A percentile compares a stretch with the other conserved stretches of the same genome.
Evolutionary conservation across 306 rosid species (phyloP).

Genomic region (Alnus glutinosa): DNA sequence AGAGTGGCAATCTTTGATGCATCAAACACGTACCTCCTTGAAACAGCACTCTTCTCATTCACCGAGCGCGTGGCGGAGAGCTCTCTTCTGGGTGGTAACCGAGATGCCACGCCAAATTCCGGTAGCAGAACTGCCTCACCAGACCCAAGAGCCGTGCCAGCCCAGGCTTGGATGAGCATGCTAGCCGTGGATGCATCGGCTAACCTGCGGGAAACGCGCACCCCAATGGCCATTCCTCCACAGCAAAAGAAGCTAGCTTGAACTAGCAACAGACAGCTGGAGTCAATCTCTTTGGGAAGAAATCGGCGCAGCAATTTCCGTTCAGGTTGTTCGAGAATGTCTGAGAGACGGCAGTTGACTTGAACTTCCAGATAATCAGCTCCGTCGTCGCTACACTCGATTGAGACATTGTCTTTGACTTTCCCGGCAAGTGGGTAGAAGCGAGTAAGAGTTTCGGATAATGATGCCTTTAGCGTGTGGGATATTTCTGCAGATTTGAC

Average conservation of each 20-base stretch:
- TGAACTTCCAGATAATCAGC: slow-evolving; percentile 34
- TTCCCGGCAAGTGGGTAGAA: slow-evolving; percentile 52
- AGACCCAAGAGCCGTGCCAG: slow-evolving; percentile 1
- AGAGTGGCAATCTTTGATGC: slow-evolving; percentile 27
- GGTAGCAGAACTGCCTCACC: not conserved
- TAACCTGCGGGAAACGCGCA: slow-evolving; percentile 37
- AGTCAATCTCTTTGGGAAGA: slow-evolving; percentile 6
- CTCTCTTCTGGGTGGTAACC: slow-evolving; percentile 5
- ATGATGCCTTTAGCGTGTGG: slow-evolving; percentile 22
- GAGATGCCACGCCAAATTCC: slow-evolving; percentile 2
- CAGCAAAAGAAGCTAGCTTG: slow-evolving; percentile 38
- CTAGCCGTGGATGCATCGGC: slow-evolving; percentile 36
- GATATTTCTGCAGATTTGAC: not conserved
- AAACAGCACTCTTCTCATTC: not conserved
- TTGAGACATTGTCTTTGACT: slow-evolving; percentile 18
- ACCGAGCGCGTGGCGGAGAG: not conserved
- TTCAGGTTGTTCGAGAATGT: slow-evolving; percentile 32
- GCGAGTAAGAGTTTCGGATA: slow-evolving; percentile 23
- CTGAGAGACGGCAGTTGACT: slow-evolving; percentile 14
- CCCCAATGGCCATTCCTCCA: slow-evolving; percentile 38
- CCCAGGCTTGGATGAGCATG: slow-evolving; percentile 34
- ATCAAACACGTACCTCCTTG: slow-evolving; percentile 34
- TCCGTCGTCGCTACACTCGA: slow-evolving; percentile 40
- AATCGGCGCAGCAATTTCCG: slow-evolving; percentile 14
- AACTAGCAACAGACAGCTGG: slow-evolving; percentile 22